Evolutionary conservation across 129 eudicot species (phyloP).

Genomic region (Flaveria ramosissima): DNA sequence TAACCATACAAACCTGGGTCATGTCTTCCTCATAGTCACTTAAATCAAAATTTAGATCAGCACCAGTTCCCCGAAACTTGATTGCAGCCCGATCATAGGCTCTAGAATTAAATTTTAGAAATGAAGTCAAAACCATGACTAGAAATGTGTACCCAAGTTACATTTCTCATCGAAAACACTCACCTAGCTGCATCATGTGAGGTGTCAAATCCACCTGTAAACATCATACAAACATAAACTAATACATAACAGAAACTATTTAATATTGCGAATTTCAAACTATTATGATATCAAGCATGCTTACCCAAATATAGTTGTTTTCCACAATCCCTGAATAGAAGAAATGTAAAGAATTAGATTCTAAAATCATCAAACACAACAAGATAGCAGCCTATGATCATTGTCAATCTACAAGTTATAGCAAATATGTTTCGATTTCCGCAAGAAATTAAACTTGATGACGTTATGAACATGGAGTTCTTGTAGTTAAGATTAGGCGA

Average conservation of each 20-base stretch:
- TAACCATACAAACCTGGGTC: slow-evolving; percentile 48
- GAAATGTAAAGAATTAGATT: slow-evolving; percentile 25
- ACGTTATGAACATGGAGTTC: background rate
- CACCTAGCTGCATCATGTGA: slow-evolving; percentile 95
- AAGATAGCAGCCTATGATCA: background rate
- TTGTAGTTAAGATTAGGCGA: background rate
- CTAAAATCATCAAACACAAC: slow-evolving; percentile 23
- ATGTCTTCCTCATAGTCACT: slow-evolving; percentile 80
- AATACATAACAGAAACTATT: slow-evolving; percentile 5
- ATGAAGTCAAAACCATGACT: slow-evolving; percentile 18
- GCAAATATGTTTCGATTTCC: background rate
- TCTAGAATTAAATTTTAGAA: slow-evolving; percentile 39
- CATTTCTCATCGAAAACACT: slow-evolving; percentile 27
- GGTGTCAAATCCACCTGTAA: slow-evolving; percentile 94
- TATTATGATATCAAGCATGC: slow-evolving; percentile 16
- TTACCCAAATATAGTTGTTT: slow-evolving; percentile 92
- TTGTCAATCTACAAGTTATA: background rate
- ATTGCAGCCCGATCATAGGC: slow-evolving; percentile 97
- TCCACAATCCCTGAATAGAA: slow-evolving; percentile 88
- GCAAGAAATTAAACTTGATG: background rate
- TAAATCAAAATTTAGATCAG: slow-evolving; percentile 73
- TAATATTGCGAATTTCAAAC: slow-evolving; percentile 5
- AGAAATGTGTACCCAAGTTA: background rate
- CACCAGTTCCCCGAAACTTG: slow-evolving; percentile 88
- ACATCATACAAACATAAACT: slow-evolving; percentile 6